Conservation (phyloP, 345 rosid species). For the Syzygium jambos region DNA sequence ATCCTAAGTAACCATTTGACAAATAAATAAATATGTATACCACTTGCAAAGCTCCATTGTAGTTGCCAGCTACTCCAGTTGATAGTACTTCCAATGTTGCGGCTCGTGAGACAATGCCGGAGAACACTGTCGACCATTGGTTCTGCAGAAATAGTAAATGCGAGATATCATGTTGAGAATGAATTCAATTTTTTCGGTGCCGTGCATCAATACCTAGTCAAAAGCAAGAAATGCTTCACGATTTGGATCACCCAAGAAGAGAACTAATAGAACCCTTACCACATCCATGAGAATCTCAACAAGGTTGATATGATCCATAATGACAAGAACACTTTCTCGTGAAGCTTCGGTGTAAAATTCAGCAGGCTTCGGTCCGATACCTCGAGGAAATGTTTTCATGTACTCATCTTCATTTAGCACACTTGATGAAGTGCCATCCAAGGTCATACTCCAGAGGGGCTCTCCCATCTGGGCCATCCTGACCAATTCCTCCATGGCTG, state of each 20-base stretch:
- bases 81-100: constrained; percentile 52
- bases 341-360: constrained; percentile 85
- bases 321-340: constrained; percentile 46
- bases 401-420: constrained; percentile 68
- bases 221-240: background rate
- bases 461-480: constrained; percentile 70
- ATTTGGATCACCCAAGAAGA: background rate
- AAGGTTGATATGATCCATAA: constrained; percentile 56
- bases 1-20: background rate
- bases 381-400: constrained; percentile 35
- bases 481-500: constrained; percentile 85
- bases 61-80: constrained; percentile 60
- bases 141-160: constrained; percentile 27
- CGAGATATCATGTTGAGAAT: background rate
- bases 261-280: constrained; percentile 22
- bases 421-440: constrained; percentile 26
- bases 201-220: background rate
- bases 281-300: constrained; percentile 76
- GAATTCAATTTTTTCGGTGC: background rate
- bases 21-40: background rate
- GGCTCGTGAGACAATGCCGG: constrained; percentile 65
- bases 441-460: constrained; percentile 63
- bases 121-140: constrained; percentile 69
- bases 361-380: constrained; percentile 49
- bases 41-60: constrained; percentile 70